Evolutionary conservation across 345 rosid genomes (phyloP).

Genomic region (Excoecaria cochinchinensis): DNA sequence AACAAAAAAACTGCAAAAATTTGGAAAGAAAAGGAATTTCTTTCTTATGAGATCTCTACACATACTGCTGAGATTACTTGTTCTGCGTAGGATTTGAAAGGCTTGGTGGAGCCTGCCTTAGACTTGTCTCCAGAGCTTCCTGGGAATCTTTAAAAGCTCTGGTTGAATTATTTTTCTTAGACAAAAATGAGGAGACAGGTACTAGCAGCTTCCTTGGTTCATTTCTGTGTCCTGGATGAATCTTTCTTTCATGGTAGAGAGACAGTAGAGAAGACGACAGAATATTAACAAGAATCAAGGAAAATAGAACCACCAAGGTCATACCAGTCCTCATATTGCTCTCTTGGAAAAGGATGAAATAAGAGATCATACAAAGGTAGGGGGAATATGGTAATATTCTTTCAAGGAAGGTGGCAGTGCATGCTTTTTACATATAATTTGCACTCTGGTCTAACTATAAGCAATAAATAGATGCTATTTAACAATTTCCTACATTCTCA

Average conservation of each 20-base stretch:
- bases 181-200: constrained; percentile 26
- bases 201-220: constrained; percentile 41
- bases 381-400: constrained; percentile 4
- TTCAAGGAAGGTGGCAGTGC: constrained; percentile 10
- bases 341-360: constrained; percentile 2
- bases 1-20: constrained; percentile 8
- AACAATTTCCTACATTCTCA: not conserved
- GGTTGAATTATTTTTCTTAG: constrained; percentile 22
- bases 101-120: constrained; percentile 48
- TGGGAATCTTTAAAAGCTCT: constrained; percentile 26
- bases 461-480: constrained; percentile 20
- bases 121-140: constrained; percentile 42
- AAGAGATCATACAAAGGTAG: constrained; percentile 2
- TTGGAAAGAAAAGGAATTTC: constrained; percentile 7
- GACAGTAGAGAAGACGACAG: constrained; percentile 24
- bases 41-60: constrained; percentile 15
- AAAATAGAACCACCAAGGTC: constrained; percentile 22
- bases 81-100: constrained; percentile 54
- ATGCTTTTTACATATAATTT: constrained; percentile 6
- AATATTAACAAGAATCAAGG: constrained; percentile 27
- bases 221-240: constrained; percentile 18
- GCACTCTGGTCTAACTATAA: constrained; percentile 6
- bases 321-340: constrained; percentile 25
- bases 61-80: constrained; percentile 26
- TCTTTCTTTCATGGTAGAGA: constrained; percentile 22